Percentiles rank a stretch among this genome's conserved stretches.
Conservation (phyloP, 768 basidiomycete genomes). For the Suillus hirtellus region DNA sequence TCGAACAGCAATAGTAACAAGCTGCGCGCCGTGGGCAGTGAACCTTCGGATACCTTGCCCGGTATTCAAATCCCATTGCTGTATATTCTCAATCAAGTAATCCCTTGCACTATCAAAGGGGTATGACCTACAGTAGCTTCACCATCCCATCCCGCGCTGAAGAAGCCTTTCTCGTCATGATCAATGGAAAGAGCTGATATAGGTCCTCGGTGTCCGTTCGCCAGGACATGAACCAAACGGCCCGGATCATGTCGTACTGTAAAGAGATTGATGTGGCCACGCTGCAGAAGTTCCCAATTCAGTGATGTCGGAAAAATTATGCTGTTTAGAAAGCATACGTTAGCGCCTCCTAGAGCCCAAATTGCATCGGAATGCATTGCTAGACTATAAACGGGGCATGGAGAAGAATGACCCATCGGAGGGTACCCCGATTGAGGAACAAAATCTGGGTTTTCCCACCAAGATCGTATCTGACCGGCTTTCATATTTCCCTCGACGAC, state of each 20-base stretch:
- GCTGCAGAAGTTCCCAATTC: conserved; percentile 42
- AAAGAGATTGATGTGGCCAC: conserved; percentile 90
- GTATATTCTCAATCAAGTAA: conserved; percentile 14
- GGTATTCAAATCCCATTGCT: conserved; percentile 99
- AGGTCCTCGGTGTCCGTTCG: conserved; percentile 76
- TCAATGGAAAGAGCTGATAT: conserved; percentile 84
- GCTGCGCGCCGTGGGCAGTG: conserved; percentile 79
- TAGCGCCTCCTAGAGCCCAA: conserved; percentile 87
- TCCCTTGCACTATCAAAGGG: not conserved
- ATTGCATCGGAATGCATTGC: conserved; percentile 91
- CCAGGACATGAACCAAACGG: conserved; percentile 59
- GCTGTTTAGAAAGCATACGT: conserved; percentile 50
- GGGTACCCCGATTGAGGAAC: conserved; percentile 25
- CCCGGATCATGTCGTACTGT: conserved; percentile 94
- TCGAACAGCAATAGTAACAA: conserved; percentile 77
- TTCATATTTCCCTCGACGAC: conserved; percentile 93
- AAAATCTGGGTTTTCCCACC: conserved; percentile 79
- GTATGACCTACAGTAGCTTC: conserved; percentile 67
- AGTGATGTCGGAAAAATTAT: conserved; percentile 5
- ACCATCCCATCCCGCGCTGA: conserved; percentile 95
- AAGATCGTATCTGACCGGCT: conserved; percentile 79
- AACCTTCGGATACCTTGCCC: conserved; percentile 78
- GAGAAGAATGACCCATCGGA: conserved; percentile 49
- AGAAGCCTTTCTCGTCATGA: conserved; percentile 80
- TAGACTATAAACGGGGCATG: conserved; percentile 86